phyloP scores from a whole-genome alignment of 148 eudicot genomes.

The Cornus florida region DNA sequence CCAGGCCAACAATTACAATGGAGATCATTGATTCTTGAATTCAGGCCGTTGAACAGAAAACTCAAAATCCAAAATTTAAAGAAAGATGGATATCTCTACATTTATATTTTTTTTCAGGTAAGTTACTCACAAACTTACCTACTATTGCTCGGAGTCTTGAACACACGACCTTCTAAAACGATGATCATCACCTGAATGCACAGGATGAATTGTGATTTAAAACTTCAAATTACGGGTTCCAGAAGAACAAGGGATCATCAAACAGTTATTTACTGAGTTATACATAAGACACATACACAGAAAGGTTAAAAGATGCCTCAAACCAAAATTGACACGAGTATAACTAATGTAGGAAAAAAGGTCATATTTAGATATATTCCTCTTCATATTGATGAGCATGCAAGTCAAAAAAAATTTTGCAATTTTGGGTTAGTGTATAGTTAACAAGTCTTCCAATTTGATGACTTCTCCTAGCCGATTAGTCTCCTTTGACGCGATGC shows the following conservation, averaged over 20 bases:
- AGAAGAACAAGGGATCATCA: not conserved
- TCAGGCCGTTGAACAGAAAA: too few species aligned
- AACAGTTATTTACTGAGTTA: not conserved
- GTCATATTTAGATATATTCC: not conserved
- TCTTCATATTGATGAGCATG: not conserved
- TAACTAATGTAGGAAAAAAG: not conserved
- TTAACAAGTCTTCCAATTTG: not conserved
- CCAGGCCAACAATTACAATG: too few species aligned
- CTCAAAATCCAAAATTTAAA: too few species aligned
- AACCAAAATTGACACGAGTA: not conserved
- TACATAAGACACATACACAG: too few species aligned
- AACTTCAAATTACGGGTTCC: not conserved
- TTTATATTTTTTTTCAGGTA: too few species aligned
- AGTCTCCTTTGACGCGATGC: slow-evolving; percentile 57
- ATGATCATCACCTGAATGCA: not conserved
- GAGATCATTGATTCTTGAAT: too few species aligned
- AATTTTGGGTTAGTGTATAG: not conserved
- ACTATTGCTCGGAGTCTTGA: too few species aligned
- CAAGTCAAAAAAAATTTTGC: not conserved
- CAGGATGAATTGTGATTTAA: not conserved
- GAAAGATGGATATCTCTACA: too few species aligned
- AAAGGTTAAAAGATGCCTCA: not conserved
- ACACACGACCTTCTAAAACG: not conserved
- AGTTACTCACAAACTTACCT: too few species aligned
- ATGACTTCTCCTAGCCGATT: slow-evolving; percentile 5